These are phyloP conservation scores for Seiridium cupressi DNA, from an alignment of 2,329 filamentous ascomycete species.

Conservation along the genomic window DNA sequence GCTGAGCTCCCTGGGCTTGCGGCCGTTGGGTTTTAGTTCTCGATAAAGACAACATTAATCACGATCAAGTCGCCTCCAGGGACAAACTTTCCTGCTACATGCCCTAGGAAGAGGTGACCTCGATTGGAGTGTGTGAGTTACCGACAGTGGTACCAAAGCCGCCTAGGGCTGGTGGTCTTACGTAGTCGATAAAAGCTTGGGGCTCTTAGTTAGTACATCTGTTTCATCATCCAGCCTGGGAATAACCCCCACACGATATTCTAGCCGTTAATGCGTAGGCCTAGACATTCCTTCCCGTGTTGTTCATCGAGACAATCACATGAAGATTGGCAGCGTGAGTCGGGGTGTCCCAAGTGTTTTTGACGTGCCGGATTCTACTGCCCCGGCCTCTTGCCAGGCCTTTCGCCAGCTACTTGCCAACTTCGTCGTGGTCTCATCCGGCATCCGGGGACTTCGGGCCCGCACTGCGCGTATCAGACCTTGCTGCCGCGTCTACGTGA, in stretches of 20 bases:
- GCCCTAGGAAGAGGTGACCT: not conserved
- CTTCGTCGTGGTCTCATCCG: too few relatives aligned
- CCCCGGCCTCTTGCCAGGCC: too few relatives aligned
- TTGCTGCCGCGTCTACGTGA: not conserved
- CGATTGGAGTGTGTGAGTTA: too few relatives aligned
- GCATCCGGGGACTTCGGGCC: not conserved
- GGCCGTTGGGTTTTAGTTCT: too few relatives aligned
- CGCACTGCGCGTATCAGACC: not conserved
- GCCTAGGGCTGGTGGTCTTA: not conserved
- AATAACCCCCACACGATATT: not conserved
- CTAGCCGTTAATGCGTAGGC: not conserved
- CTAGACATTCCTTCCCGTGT: too few relatives aligned
- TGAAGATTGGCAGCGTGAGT: too few relatives aligned
- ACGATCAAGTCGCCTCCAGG: too few relatives aligned
- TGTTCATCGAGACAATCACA: too few relatives aligned
- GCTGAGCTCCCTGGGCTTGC: not conserved
- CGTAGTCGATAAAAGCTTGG: not conserved
- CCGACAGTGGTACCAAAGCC: not conserved
- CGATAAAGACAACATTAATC: too few relatives aligned
- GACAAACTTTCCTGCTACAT: not conserved
- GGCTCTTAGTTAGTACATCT: not conserved
- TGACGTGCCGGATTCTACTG: too few relatives aligned
- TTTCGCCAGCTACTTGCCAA: too few relatives aligned
- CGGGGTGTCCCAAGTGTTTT: too few relatives aligned
- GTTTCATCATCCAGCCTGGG: not conserved